These are phyloP conservation scores for Fusarium sp. DNA, from an alignment of 2,329 filamentous ascomycete species.

Conservation along the genomic window DNA sequence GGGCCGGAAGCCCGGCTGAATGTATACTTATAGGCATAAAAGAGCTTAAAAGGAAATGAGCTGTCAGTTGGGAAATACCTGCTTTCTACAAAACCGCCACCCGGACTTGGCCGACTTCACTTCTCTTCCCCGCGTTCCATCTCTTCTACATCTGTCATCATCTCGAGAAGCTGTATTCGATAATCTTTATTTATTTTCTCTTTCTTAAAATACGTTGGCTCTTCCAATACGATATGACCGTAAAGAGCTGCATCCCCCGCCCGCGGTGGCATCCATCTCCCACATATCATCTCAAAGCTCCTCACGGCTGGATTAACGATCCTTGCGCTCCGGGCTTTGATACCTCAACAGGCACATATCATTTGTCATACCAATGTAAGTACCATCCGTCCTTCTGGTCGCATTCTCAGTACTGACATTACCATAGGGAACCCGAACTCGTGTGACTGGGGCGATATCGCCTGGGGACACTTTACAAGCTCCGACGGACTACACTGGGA, in stretches of 20 bases:
- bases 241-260: constrained; percentile 10
- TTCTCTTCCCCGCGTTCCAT: not conserved
- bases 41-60: not conserved
- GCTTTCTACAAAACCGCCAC: not conserved
- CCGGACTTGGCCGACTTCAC: not conserved
- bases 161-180: not conserved
- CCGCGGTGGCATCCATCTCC: constrained; percentile 30
- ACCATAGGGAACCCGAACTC: constrained; percentile 49
- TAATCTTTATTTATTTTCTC: not conserved
- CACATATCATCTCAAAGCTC: constrained; percentile 37
- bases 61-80: not conserved
- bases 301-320: constrained; percentile 39
- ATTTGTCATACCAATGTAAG: constrained; percentile 41
- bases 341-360: constrained; percentile 33
- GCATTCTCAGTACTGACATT: not conserved
- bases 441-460: constrained; percentile 53
- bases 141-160: not conserved
- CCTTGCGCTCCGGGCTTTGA: constrained; percentile 39
- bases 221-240: constrained; percentile 8
- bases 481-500: constrained; percentile 55
- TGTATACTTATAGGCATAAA: constrained; percentile 35
- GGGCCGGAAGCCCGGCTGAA: constrained; percentile 26
- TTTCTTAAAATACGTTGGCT: not conserved
- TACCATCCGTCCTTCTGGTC: too few species aligned
- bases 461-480: constrained; percentile 63